Percentiles rank a stretch among this genome's conserved stretches.
These are phyloP conservation scores for Populus deltoides DNA, from an alignment of 345 rosid species.

Conservation along the genomic window DNA sequence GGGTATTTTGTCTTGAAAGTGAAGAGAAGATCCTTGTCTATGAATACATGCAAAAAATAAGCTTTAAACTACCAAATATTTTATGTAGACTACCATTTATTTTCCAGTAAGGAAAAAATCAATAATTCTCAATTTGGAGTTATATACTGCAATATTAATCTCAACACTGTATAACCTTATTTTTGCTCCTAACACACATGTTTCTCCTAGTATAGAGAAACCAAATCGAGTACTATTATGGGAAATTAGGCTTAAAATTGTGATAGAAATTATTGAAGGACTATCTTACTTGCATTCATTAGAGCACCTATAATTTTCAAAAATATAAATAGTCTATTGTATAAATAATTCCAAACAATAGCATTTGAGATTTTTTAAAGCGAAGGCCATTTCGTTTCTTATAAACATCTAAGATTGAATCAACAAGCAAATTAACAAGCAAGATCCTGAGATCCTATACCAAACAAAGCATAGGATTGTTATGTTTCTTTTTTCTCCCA, in stretches of 20 bases:
- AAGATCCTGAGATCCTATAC: no score
- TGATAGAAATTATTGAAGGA: background rate
- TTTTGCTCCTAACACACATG: no score
- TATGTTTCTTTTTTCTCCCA: no score
- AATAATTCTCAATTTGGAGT: background rate
- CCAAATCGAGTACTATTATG: background rate
- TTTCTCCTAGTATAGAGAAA: background rate
- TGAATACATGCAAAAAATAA: background rate
- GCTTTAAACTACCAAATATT: background rate
- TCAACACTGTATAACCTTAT: no score
- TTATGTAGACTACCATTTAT: background rate
- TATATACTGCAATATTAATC: no score
- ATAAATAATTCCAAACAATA: no score
- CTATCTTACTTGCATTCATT: background rate
- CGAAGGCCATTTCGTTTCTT: no score
- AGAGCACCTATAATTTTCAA: background rate
- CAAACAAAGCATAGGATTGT: no score
- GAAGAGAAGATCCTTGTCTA: background rate
- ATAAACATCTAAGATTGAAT: no score
- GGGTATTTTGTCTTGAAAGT: background rate
- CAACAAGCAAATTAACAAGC: no score
- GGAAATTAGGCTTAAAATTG: constrained; percentile 4
- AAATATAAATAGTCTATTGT: background rate
- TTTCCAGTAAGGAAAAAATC: background rate
- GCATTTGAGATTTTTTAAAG: no score